Evolutionary conservation across 805 yeast species (phyloP).

Genomic region (Wickerhamiella nectarea): DNA sequence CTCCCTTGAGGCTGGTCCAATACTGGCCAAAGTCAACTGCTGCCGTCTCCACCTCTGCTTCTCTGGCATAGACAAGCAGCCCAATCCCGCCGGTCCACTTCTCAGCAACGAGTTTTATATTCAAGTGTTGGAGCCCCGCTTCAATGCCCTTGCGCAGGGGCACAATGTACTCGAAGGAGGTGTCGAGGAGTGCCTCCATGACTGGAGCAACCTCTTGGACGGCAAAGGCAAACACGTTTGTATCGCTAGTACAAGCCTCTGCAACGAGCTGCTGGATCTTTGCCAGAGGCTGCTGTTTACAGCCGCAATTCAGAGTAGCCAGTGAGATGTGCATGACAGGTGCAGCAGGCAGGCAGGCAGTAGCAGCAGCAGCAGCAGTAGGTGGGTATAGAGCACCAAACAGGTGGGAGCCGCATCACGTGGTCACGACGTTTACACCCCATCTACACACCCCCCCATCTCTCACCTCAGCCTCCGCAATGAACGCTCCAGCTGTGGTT

Average conservation of each 20-base stretch:
- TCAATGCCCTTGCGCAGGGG: conserved; percentile 22
- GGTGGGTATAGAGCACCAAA: no score
- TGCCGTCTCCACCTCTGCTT: conserved; percentile 13
- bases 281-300: conserved; percentile 11
- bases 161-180: conserved; percentile 14
- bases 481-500: conserved; percentile 24
- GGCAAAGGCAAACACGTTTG: conserved; percentile 23
- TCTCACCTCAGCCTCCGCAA: conserved; percentile 1
- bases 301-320: conserved; percentile 16
- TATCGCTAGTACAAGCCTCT: neutral
- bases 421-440: no score
- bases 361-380: no score
- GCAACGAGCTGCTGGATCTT: conserved; percentile 7
- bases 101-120: conserved; percentile 14
- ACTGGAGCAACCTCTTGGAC: conserved; percentile 29
- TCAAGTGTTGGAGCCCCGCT: conserved; percentile 13
- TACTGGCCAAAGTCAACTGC: conserved; percentile 35
- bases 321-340: conserved; percentile 10
- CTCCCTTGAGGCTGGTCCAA: conserved; percentile 62
- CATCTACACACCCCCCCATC: no score
- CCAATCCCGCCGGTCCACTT: conserved; percentile 23
- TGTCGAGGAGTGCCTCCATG: conserved; percentile 22
- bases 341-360: neutral
- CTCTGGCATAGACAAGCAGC: conserved; percentile 19
- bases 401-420: no score